Evolutionary conservation across 441 rosid genomes (phyloP).

Genomic region (Pelargonium citronellum): DNA sequence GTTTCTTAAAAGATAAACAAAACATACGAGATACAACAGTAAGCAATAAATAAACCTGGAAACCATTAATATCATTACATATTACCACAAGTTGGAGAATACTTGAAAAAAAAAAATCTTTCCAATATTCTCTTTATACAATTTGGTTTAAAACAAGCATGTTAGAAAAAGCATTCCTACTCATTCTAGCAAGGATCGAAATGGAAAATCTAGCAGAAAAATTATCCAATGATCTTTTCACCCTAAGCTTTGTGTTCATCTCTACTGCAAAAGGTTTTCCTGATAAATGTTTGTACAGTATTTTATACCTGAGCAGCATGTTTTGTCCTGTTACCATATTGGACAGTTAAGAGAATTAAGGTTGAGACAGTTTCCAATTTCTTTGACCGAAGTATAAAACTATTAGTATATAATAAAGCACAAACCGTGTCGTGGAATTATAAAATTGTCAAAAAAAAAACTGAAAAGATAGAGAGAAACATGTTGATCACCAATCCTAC

Average conservation of each 20-base stretch:
- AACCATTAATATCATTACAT: neutral
- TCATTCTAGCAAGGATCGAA: neutral
- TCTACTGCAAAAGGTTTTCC: neutral
- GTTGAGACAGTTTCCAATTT: slow-evolving; percentile 2
- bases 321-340: neutral
- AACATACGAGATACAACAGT: slow-evolving; percentile 17
- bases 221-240: neutral
- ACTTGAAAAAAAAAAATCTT: slow-evolving; percentile 2
- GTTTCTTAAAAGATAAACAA: slow-evolving; percentile 28
- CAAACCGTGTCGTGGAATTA: slow-evolving; percentile 1
- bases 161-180: neutral
- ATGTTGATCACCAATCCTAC: slow-evolving; percentile 28
- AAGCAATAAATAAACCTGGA: slow-evolving; percentile 5
- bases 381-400: slow-evolving; percentile 5
- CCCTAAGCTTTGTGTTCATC: neutral
- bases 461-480: neutral
- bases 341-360: neutral
- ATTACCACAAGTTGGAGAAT: slow-evolving; percentile 2
- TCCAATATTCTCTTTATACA: slow-evolving; percentile 3
- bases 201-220: neutral
- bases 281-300: neutral
- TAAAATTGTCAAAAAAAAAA: neutral
- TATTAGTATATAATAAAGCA: neutral
- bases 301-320: neutral
- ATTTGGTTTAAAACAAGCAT: neutral